Percentiles rank a stretch among this genome's conserved stretches.
These are phyloP conservation scores for Oryza meridionalis DNA, from an alignment of 176 grass and related monocot genomes.

Conservation along the genomic window DNA sequence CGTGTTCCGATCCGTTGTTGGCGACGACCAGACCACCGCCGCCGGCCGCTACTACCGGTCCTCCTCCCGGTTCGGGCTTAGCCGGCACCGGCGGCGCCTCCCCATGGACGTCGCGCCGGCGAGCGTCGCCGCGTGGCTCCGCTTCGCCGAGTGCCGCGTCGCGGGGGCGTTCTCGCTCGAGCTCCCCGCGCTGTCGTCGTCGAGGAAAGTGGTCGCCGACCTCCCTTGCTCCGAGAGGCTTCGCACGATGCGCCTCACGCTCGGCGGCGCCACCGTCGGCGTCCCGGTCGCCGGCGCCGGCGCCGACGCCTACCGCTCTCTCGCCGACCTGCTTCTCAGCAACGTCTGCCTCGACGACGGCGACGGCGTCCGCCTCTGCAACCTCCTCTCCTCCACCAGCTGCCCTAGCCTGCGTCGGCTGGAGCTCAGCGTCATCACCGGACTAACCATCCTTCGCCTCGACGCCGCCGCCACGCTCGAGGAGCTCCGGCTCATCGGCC, in stretches of 20 bases:
- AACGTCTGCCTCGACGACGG: neutral
- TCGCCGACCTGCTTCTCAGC: constrained; percentile 13
- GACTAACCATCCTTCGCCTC: neutral
- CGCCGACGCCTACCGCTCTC: constrained; percentile 4
- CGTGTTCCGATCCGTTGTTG: neutral
- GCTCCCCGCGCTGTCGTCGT: neutral
- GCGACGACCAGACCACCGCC: no score
- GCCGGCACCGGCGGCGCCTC: no score
- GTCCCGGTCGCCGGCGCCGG: no score
- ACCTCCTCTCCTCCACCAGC: neutral
- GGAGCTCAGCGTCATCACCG: neutral
- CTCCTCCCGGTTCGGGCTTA: no score
- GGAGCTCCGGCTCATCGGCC: neutral
- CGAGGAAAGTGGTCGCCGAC: no score
- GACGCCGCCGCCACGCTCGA: neutral
- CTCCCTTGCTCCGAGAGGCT: neutral
- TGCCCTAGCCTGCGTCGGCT: neutral
- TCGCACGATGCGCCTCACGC: neutral
- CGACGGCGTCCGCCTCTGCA: neutral
- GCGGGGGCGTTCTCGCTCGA: neutral
- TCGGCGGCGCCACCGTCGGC: neutral
- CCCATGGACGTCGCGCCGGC: no score
- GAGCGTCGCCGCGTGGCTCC: neutral
- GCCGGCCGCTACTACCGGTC: no score
- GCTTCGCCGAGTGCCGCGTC: neutral